phyloP scores from a whole-genome alignment of 2,329 filamentous ascomycete species.

The Colletotrichum tofieldiae region DNA sequence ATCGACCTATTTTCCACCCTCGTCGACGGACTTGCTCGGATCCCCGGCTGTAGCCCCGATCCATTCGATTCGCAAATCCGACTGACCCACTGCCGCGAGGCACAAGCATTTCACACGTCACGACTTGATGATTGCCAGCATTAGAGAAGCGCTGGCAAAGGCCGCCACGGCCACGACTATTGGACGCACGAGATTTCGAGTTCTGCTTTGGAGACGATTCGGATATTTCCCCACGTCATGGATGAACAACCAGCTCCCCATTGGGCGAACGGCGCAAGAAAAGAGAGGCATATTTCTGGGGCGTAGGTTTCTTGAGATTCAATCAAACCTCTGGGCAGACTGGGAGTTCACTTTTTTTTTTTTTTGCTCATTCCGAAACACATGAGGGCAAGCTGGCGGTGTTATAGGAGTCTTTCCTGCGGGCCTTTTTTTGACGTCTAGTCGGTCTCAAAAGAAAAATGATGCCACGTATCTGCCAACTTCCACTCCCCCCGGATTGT shows the following conservation, averaged over 20 bases:
- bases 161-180: conserved; percentile 39
- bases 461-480: conserved; percentile 41
- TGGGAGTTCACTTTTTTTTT: conserved; percentile 33
- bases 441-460: conserved; percentile 40
- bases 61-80: conserved; percentile 32
- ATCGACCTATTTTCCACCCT: conserved; percentile 1
- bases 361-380: conserved; percentile 42
- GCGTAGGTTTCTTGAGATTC: conserved; percentile 43
- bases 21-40: conserved; percentile 36
- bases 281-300: conserved; percentile 44
- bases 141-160: conserved; percentile 43
- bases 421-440: conserved; percentile 38
- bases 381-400: conserved; percentile 43
- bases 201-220: conserved; percentile 43
- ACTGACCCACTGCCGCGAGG: conserved; percentile 39
- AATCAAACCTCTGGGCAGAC: conserved; percentile 43
- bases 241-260: conserved; percentile 40
- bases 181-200: conserved; percentile 43
- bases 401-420: conserved; percentile 40
- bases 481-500: conserved; percentile 27
- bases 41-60: conserved; percentile 30
- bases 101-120: conserved; percentile 43
- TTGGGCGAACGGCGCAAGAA: conserved; percentile 45
- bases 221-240: conserved; percentile 41
- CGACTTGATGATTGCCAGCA: conserved; percentile 44